Percentiles rank a stretch among this genome's conserved stretches.
Conservation (phyloP, 2,329 filamentous ascomycete species). For the Stemphylium beticola region DNA sequence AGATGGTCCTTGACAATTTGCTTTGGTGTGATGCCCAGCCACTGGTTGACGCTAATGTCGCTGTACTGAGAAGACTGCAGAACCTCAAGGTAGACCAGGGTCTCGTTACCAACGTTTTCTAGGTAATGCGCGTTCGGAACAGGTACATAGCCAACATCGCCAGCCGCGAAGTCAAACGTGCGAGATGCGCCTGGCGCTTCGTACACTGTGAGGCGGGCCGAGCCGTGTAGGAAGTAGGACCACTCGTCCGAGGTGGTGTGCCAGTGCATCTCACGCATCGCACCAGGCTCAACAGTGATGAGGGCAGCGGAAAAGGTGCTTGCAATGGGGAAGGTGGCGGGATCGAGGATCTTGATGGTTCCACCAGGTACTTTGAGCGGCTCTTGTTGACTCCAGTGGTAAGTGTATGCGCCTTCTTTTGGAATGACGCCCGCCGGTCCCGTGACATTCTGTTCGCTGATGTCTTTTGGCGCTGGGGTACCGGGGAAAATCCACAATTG, state of each 20-base stretch:
- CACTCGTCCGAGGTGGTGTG: slow-evolving; percentile 67
- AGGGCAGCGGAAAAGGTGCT: slow-evolving; percentile 62
- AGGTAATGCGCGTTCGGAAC: slow-evolving; percentile 64
- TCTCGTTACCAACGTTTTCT: slow-evolving; percentile 65
- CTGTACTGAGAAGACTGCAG: slow-evolving; percentile 60
- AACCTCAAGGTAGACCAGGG: slow-evolving; percentile 66
- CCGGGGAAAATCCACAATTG: slow-evolving; percentile 54
- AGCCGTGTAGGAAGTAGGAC: slow-evolving; percentile 65
- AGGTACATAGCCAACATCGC: slow-evolving; percentile 66
- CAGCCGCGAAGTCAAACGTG: slow-evolving; percentile 66
- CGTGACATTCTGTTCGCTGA: slow-evolving; percentile 54
- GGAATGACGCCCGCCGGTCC: slow-evolving; percentile 44
- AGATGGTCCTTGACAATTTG: slow-evolving; percentile 48
- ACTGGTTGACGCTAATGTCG: slow-evolving; percentile 64
- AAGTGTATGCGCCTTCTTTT: slow-evolving; percentile 44
- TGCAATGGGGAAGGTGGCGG: slow-evolving; percentile 63
- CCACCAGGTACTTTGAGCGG: slow-evolving; percentile 61
- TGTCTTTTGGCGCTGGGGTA: slow-evolving; percentile 45
- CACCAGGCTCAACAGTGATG: slow-evolving; percentile 65
- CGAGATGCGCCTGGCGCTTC: slow-evolving; percentile 57
- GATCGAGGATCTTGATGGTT: slow-evolving; percentile 65
- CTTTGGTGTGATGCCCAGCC: slow-evolving; percentile 59
- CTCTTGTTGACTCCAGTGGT: slow-evolving; percentile 56
- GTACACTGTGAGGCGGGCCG: slow-evolving; percentile 64
- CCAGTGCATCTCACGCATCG: slow-evolving; percentile 70